phyloP scores from a whole-genome alignment of 495 filamentous ascomycete genomes.

The Talaromyces proteolyticus region DNA sequence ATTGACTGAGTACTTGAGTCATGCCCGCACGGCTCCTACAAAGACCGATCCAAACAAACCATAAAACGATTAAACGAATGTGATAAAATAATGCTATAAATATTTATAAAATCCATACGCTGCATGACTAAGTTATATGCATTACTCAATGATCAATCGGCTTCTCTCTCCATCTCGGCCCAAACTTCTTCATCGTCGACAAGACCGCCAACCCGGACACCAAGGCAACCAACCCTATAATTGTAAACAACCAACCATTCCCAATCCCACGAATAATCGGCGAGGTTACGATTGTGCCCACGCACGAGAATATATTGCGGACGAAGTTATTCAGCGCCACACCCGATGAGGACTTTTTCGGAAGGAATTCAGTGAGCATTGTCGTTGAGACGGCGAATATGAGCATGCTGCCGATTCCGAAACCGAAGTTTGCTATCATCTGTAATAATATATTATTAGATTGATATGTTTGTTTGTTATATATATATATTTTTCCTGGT shows the following conservation, averaged over 20 bases:
- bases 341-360: slow-evolving; percentile 62
- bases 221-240: slow-evolving; percentile 60
- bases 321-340: slow-evolving; percentile 77
- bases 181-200: slow-evolving; percentile 59
- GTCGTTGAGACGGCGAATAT: slow-evolving; percentile 75
- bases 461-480: neutral
- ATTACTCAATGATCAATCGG: slow-evolving; percentile 32
- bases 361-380: slow-evolving; percentile 90
- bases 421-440: slow-evolving; percentile 81
- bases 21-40: no score
- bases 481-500: neutral
- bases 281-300: slow-evolving; percentile 66
- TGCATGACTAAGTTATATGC: slow-evolving; percentile 52
- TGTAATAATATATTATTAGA: slow-evolving; percentile 12
- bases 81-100: no score
- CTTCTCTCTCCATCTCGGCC: slow-evolving; percentile 56
- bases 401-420: slow-evolving; percentile 84
- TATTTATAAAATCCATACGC: no score
- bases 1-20: no score
- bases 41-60: no score
- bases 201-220: slow-evolving; percentile 45
- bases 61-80: no score
- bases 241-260: slow-evolving; percentile 85
- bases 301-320: slow-evolving; percentile 78
- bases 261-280: slow-evolving; percentile 79